Conservation (phyloP, 164 flowering plant genomes). For the Vitis riparia region DNA sequence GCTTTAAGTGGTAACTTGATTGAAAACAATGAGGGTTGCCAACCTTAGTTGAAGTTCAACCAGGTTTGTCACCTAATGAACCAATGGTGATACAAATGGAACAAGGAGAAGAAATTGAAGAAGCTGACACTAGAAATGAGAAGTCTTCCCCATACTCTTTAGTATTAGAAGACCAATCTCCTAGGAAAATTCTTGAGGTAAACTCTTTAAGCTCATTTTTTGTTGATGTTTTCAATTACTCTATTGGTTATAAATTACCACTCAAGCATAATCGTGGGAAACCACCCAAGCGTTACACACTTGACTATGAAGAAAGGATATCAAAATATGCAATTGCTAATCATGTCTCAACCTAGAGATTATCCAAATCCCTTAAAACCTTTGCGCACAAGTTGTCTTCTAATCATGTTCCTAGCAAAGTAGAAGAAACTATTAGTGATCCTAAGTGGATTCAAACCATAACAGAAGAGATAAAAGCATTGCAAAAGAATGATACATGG, state of each 20-base stretch:
- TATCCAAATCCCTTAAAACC: neutral
- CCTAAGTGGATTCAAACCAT: conserved; percentile 13
- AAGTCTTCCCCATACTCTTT: neutral
- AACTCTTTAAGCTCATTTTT: neutral
- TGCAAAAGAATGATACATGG: conserved; percentile 2
- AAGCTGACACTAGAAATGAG: neutral
- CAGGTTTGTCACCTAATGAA: no score
- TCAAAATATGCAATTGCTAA: neutral
- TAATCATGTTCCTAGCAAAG: conserved; percentile 1
- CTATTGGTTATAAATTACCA: neutral
- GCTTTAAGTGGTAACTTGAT: no score
- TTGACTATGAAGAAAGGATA: neutral
- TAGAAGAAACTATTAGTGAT: neutral
- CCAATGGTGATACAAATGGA: neutral
- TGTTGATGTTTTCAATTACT: neutral
- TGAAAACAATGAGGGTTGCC: no score
- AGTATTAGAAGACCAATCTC: neutral
- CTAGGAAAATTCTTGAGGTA: neutral
- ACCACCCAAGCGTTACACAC: conserved; percentile 9
- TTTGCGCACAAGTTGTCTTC: neutral
- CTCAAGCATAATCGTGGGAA: neutral
- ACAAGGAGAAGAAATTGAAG: neutral
- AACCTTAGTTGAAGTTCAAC: no score
- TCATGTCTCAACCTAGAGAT: no score
- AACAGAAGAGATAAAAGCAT: conserved; percentile 4